A percentile compares a stretch with the other conserved stretches of the same genome.
phyloP scores from a whole-genome alignment of 345 rosid genomes.

The Linum usitatissimum region DNA sequence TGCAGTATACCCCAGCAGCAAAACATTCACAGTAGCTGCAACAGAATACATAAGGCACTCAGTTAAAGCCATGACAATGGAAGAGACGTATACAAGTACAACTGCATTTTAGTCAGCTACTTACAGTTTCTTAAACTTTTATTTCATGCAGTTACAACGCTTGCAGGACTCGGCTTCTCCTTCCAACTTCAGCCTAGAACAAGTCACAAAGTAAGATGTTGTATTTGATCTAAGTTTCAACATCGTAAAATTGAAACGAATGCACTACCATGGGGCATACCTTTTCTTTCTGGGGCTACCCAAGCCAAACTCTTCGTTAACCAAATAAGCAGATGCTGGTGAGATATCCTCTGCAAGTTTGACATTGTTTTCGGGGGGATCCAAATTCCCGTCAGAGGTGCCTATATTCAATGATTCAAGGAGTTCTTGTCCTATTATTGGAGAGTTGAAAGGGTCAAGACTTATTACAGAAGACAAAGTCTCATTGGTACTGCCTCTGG shows the following conservation, averaged over 20 bases:
- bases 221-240: not conserved
- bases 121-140: conserved; percentile 96
- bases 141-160: conserved; percentile 92
- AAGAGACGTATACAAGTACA: not conserved
- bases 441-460: conserved; percentile 29
- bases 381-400: conserved; percentile 28
- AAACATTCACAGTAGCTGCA: conserved; percentile 97
- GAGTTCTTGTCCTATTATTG: conserved; percentile 27
- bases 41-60: not conserved
- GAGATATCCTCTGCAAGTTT: conserved; percentile 42
- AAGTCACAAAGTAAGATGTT: not conserved
- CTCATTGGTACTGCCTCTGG: conserved; percentile 32
- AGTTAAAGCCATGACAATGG: not conserved
- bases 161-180: conserved; percentile 71
- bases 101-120: conserved; percentile 16
- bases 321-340: conserved; percentile 27
- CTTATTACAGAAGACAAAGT: conserved; percentile 31
- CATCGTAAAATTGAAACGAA: not conserved
- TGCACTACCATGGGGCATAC: conserved; percentile 20
- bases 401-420: conserved; percentile 31
- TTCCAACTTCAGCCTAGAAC: conserved; percentile 56
- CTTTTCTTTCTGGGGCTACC: conserved; percentile 81
- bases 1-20: conserved; percentile 96
- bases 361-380: conserved; percentile 26
- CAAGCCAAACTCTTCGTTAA: conserved; percentile 44